Conservation (phyloP, 2,329 filamentous ascomycete species). For the Pseudogymnoascus sp. region DNA sequence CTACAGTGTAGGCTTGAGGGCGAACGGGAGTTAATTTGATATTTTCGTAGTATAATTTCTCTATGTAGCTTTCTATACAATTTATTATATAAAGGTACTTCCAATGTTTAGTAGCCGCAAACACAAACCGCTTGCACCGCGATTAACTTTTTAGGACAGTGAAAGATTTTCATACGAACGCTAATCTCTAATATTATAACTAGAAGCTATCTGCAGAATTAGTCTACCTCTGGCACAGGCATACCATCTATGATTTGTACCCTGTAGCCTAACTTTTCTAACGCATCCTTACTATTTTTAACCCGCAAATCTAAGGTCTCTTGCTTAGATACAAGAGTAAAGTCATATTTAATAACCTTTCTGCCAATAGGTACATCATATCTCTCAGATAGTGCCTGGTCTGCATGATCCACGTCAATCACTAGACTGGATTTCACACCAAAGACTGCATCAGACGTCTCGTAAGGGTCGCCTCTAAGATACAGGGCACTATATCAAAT, state of each 20-base stretch:
- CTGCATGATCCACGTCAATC: slow-evolving; percentile 50
- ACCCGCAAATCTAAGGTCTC: slow-evolving; percentile 56
- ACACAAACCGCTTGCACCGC: too few species aligned
- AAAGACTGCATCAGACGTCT: slow-evolving; percentile 77
- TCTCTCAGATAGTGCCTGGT: slow-evolving; percentile 45
- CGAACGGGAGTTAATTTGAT: too few species aligned
- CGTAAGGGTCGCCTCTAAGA: slow-evolving; percentile 68
- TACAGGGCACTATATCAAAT: too few species aligned
- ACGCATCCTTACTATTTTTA: background rate
- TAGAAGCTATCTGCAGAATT: too few species aligned
- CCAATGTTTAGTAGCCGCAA: too few species aligned
- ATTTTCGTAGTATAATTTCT: too few species aligned
- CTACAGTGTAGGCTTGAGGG: too few species aligned
- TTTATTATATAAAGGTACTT: too few species aligned
- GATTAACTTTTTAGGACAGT: too few species aligned
- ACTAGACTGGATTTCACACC: slow-evolving; percentile 75
- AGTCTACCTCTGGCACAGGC: background rate
- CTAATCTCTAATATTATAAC: too few species aligned
- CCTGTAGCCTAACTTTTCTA: background rate
- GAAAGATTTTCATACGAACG: too few species aligned
- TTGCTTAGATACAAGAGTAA: slow-evolving; percentile 64
- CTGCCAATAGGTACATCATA: slow-evolving; percentile 59
- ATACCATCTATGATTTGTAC: background rate
- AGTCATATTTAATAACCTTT: slow-evolving; percentile 62
- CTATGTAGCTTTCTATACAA: too few species aligned